These are phyloP conservation scores for Pseudozyma tsukubaensis DNA, from an alignment of 1,284 basidiomycete genomes.

Conservation along the genomic window DNA sequence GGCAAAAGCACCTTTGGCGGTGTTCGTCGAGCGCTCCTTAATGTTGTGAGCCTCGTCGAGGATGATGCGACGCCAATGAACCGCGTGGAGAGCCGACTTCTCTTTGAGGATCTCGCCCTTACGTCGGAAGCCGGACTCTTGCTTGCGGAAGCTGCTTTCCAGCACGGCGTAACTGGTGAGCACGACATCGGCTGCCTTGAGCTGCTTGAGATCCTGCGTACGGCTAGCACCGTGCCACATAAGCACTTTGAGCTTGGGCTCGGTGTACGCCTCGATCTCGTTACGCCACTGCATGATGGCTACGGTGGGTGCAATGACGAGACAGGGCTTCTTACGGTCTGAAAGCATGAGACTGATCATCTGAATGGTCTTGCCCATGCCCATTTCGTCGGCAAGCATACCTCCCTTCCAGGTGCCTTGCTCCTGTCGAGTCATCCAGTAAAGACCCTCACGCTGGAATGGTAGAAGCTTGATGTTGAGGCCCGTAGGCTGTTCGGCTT, in stretches of 20 bases:
- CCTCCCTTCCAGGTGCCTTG: conserved; percentile 87
- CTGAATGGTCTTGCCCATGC: conserved; percentile 99
- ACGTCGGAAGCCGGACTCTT: conserved; percentile 89
- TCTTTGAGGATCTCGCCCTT: conserved; percentile 88
- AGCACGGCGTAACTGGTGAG: conserved; percentile 76
- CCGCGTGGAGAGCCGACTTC: conserved; percentile 83
- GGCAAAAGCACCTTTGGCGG: conserved; percentile 94
- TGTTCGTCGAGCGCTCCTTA: conserved; percentile 88
- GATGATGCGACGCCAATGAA: conserved; percentile 84
- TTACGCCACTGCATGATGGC: conserved; percentile 99
- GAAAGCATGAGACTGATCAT: conserved; percentile 90
- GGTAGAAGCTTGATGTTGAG: conserved; percentile 74
- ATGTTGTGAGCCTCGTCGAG: conserved; percentile 98
- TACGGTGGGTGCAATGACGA: conserved; percentile 90
- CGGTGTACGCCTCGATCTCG: conserved; percentile 79
- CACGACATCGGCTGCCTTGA: conserved; percentile 87
- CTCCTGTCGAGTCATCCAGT: conserved; percentile 97
- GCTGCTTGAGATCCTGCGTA: conserved; percentile 74
- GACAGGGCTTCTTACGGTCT: conserved; percentile 81
- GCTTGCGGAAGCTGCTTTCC: conserved; percentile 92
- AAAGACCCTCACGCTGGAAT: conserved; percentile 88
- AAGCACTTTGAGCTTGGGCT: conserved; percentile 74
- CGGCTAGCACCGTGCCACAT: conserved; percentile 87
- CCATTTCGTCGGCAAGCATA: conserved; percentile 88
- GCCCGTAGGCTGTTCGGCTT: conserved; percentile 77